These are phyloP conservation scores for Aspergillus phoenicis DNA, from an alignment of 2,329 filamentous ascomycete genomes.

Conservation along the genomic window DNA sequence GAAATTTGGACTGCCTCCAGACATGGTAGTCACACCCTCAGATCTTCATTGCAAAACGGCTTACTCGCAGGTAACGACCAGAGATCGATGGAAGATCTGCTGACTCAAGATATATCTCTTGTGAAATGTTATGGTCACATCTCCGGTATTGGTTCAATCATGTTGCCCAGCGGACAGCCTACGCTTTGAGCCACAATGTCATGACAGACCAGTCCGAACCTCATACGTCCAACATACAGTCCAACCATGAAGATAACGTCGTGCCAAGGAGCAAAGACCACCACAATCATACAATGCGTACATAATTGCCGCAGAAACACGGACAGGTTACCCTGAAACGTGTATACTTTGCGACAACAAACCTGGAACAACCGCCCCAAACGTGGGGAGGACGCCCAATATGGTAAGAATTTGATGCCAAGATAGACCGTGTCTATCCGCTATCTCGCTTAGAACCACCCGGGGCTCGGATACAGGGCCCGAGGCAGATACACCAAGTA, in stretches of 20 bases:
- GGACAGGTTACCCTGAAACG: not conserved
- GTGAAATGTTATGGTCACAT: not conserved
- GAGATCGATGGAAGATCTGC: too few species aligned
- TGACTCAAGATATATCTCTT: too few species aligned
- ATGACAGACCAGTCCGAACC: not conserved
- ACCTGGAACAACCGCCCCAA: conserved; percentile 14
- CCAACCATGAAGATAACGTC: not conserved
- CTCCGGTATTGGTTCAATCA: not conserved
- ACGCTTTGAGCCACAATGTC: too few species aligned
- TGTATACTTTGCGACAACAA: not conserved
- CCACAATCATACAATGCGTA: not conserved
- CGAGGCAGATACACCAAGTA: not conserved
- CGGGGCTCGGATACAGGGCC: not conserved
- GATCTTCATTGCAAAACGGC: too few species aligned
- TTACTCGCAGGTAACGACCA: too few species aligned
- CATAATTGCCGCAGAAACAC: not conserved
- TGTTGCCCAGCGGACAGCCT: not conserved
- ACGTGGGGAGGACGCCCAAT: conserved; percentile 50
- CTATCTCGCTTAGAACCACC: conserved; percentile 58
- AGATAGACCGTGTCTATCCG: conserved; percentile 65
- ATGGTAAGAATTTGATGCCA: conserved; percentile 49
- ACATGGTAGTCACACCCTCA: too few species aligned
- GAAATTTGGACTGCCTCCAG: too few species aligned
- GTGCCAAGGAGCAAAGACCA: not conserved
- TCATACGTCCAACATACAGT: not conserved